Percentiles rank a stretch among this genome's conserved stretches.
Conservation (phyloP, 768 basidiomycete genomes). For the Daedalea quercina region DNA sequence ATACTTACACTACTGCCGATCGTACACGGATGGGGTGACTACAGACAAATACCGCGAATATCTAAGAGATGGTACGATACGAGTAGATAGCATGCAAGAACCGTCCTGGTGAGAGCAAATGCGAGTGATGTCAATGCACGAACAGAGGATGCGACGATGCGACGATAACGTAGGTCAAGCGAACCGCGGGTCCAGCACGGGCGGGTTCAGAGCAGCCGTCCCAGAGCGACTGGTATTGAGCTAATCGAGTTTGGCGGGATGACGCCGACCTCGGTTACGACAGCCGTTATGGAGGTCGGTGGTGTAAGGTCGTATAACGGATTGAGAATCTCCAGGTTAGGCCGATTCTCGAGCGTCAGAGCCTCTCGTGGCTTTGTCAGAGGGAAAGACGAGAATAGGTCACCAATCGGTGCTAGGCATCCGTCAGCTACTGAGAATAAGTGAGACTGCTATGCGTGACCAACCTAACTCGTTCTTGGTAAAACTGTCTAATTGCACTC, state of each 20-base stretch:
- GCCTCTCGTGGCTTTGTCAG: conserved; percentile 26
- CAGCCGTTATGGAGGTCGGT: conserved; percentile 85
- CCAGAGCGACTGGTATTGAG: conserved; percentile 70
- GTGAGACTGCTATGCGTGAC: conserved; percentile 10
- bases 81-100: conserved; percentile 6
- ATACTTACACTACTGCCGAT: neutral
- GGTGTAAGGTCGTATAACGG: conserved; percentile 94
- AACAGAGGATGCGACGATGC: conserved; percentile 6
- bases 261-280: conserved; percentile 94
- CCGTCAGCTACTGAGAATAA: neutral
- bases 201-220: conserved; percentile 22
- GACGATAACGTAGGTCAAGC: neutral
- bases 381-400: conserved; percentile 26
- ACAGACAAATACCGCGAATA: conserved; percentile 2
- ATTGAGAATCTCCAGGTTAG: conserved; percentile 72
- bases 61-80: conserved; percentile 1
- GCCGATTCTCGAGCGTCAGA: conserved; percentile 24
- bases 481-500: conserved; percentile 88
- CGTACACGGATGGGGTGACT: neutral
- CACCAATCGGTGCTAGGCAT: conserved; percentile 23
- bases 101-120: conserved; percentile 11
- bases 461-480: conserved; percentile 93
- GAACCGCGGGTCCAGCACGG: neutral
- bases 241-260: conserved; percentile 91
- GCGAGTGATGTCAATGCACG: conserved; percentile 2